phyloP scores from a whole-genome alignment of 257 asterid genomes.

The Gentiana straminea region DNA sequence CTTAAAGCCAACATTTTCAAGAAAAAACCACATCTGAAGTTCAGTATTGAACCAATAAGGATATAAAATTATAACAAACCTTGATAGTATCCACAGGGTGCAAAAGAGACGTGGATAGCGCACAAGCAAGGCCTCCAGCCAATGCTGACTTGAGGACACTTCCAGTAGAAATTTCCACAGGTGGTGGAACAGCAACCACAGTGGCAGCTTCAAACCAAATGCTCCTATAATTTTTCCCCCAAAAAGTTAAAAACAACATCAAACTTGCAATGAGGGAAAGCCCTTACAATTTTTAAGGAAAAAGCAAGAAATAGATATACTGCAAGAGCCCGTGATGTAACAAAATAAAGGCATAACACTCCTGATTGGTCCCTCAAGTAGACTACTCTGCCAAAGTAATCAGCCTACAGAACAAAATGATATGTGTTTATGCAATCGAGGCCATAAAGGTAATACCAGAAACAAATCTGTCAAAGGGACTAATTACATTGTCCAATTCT shows the following conservation, averaged over 20 bases:
- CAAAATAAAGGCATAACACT: too few relatives aligned
- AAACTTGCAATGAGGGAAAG: conserved; percentile 3
- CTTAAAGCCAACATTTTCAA: not conserved
- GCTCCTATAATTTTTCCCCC: conserved; percentile 33
- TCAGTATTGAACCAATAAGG: too few relatives aligned
- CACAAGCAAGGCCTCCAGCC: conserved; percentile 97
- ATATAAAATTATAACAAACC: conserved; percentile 25
- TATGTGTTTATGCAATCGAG: too few relatives aligned
- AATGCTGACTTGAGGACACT: conserved; percentile 93
- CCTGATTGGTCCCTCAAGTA: not conserved
- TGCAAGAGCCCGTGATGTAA: too few relatives aligned
- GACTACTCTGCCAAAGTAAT: not conserved
- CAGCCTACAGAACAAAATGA: not conserved
- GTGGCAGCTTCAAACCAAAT: conserved; percentile 99
- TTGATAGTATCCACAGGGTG: conserved; percentile 90
- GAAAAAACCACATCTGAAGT: too few relatives aligned
- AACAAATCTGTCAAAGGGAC: too few relatives aligned
- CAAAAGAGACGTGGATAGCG: conserved; percentile 81
- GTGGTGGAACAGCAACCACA: conserved; percentile 97
- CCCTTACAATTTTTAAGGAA: too few relatives aligned
- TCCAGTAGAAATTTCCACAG: conserved; percentile 84
- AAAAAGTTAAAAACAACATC: conserved; percentile 3
- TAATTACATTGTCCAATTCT: too few relatives aligned
- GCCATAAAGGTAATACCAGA: too few relatives aligned
- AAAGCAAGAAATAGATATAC: not conserved